phyloP scores from a whole-genome alignment of 805 yeast species.

The Yarrowia porcina region DNA sequence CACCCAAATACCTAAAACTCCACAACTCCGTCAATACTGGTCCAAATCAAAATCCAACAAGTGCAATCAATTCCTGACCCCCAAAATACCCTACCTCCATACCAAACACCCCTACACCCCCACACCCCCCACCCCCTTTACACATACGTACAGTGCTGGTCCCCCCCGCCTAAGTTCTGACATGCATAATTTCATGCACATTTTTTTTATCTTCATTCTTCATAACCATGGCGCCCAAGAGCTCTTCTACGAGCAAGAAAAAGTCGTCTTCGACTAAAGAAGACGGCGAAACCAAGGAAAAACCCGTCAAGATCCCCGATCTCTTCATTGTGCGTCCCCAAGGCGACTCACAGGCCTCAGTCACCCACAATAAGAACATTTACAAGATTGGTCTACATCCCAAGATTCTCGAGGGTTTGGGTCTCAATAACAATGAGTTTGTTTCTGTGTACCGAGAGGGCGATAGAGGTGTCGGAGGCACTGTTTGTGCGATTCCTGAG shows the following conservation, averaged over 20 bases:
- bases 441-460: slow-evolving; percentile 17
- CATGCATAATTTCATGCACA: slow-evolving; percentile 1
- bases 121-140: not conserved
- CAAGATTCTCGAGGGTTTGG: slow-evolving; percentile 7
- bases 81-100: not conserved
- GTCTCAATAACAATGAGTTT: not conserved
- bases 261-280: slow-evolving; percentile 13
- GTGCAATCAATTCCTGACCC: not conserved
- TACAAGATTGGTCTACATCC: slow-evolving; percentile 20
- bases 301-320: slow-evolving; percentile 22
- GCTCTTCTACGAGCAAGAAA: slow-evolving; percentile 4
- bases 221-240: slow-evolving; percentile 19
- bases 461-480: slow-evolving; percentile 5
- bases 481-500: slow-evolving; percentile 2
- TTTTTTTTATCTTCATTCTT: not conserved
- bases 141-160: no score
- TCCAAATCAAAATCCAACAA: no score
- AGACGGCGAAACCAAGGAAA: not conserved
- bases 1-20: no score
- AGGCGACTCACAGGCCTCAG: slow-evolving; percentile 1
- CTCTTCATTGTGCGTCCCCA: slow-evolving; percentile 22
- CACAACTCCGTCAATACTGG: no score
- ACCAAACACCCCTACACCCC: not conserved
- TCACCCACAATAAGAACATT: slow-evolving; percentile 10
- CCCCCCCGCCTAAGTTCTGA: not conserved